Evolutionary conservation across 345 rosid species (phyloP).

Genomic region (Psidium friedrichsthalianum): DNA sequence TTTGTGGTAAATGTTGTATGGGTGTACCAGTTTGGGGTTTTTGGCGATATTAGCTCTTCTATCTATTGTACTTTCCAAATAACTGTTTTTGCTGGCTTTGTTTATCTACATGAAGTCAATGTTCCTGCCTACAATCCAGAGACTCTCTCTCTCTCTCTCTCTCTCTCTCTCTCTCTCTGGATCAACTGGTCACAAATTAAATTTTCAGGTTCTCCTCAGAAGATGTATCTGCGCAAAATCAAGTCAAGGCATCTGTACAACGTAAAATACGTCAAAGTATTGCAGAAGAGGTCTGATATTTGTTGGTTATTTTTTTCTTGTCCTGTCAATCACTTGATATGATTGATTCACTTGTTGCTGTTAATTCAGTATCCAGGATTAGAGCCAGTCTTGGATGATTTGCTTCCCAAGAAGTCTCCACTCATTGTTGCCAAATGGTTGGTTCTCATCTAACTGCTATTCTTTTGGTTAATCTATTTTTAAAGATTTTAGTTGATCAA

Average conservation of each 20-base stretch:
- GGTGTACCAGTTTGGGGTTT: too few species aligned
- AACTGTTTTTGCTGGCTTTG: neutral
- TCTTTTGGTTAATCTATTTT: neutral
- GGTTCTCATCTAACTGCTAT: constrained; percentile 1
- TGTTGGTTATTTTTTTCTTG: neutral
- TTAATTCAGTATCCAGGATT: constrained; percentile 75
- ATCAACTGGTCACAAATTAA: neutral
- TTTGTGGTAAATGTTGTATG: too few species aligned
- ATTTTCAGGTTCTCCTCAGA: constrained; percentile 65
- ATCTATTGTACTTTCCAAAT: neutral
- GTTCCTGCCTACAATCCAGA: neutral
- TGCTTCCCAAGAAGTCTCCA: constrained; percentile 91
- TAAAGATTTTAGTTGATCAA: neutral
- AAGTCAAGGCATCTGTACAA: constrained; percentile 98
- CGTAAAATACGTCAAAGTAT: constrained; percentile 92
- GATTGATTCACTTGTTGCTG: neutral
- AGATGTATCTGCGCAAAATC: constrained; percentile 93
- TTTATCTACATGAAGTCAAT: neutral
- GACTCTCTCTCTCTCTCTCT: neutral
- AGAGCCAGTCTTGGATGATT: constrained; percentile 87
- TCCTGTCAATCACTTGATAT: neutral
- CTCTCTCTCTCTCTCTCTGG: neutral
- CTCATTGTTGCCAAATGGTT: constrained; percentile 87
- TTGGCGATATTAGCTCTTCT: too few species aligned
- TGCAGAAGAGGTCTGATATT: constrained; percentile 67